phyloP scores from a whole-genome alignment of 768 basidiomycete species.

The Pulveroboletus sp. region DNA sequence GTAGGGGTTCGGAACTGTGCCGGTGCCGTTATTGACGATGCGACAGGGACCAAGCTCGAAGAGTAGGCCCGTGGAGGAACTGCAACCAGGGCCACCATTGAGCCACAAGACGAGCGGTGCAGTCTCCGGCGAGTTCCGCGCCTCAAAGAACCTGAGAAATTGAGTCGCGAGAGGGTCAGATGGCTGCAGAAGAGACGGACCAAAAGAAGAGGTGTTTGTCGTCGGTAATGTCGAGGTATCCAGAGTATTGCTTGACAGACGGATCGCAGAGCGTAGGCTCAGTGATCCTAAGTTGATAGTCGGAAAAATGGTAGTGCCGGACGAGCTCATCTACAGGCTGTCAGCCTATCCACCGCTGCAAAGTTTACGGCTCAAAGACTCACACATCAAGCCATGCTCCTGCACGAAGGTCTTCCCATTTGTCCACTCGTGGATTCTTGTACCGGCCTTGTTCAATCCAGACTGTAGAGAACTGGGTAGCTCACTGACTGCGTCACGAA shows the following conservation, averaged over 20 bases:
- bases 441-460: conserved; percentile 38
- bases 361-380: conserved; percentile 29
- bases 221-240: conserved; percentile 77
- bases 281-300: conserved; percentile 56
- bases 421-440: conserved; percentile 55
- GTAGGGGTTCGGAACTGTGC: conserved; percentile 68
- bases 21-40: conserved; percentile 62
- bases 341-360: background rate
- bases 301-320: conserved; percentile 46
- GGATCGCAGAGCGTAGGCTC: conserved; percentile 75
- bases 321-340: conserved; percentile 53
- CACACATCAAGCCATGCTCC: conserved; percentile 69
- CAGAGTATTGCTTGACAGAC: conserved; percentile 68
- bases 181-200: conserved; percentile 34
- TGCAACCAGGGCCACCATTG: conserved; percentile 75
- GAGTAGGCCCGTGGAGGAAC: conserved; percentile 76
- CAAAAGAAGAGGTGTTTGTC: conserved; percentile 87
- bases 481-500: conserved; percentile 28
- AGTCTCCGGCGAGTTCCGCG: conserved; percentile 61
- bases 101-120: conserved; percentile 89
- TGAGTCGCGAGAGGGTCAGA: background rate
- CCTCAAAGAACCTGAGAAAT: conserved; percentile 78
- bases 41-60: conserved; percentile 91
- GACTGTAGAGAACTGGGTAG: conserved; percentile 41
- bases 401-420: conserved; percentile 64